A percentile compares a stretch with the other conserved stretches of the same genome.
Evolutionary conservation across 768 basidiomycete species (phyloP).

Genomic region (Pulveroboletus sp.): DNA sequence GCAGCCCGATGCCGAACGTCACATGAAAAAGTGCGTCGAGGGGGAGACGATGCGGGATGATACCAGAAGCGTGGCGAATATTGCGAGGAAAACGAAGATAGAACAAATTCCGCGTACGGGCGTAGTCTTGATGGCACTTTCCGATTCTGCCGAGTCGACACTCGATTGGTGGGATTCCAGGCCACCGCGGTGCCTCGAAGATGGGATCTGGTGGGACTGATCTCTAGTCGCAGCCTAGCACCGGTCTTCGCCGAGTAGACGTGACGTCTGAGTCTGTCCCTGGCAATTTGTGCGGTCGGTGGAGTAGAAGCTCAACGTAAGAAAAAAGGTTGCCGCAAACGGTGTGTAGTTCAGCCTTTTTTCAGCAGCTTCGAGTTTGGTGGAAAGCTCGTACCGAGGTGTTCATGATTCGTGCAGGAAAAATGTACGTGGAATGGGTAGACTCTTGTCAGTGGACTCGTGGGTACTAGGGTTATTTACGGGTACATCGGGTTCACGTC

Average conservation of each 20-base stretch:
- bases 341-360: background rate
- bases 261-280: background rate
- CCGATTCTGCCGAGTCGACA: background rate
- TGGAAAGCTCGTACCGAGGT: too few species aligned
- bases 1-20: background rate
- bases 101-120: too few species aligned
- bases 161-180: background rate
- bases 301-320: background rate
- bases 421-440: too few species aligned
- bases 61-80: background rate
- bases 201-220: slow-evolving; percentile 2
- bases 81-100: too few species aligned
- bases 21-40: background rate
- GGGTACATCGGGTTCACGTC: background rate
- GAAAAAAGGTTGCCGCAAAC: background rate
- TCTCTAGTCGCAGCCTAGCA: background rate
- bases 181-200: background rate
- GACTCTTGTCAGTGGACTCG: too few species aligned
- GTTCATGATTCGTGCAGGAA: too few species aligned
- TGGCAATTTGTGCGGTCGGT: background rate
- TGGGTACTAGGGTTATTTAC: too few species aligned
- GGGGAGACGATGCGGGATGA: background rate
- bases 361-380: too few species aligned
- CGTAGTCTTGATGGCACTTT: too few species aligned
- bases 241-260: background rate